Base-by-base conservation (phyloP, 345 rosid species). In the Syzygium oleosum region DNA sequence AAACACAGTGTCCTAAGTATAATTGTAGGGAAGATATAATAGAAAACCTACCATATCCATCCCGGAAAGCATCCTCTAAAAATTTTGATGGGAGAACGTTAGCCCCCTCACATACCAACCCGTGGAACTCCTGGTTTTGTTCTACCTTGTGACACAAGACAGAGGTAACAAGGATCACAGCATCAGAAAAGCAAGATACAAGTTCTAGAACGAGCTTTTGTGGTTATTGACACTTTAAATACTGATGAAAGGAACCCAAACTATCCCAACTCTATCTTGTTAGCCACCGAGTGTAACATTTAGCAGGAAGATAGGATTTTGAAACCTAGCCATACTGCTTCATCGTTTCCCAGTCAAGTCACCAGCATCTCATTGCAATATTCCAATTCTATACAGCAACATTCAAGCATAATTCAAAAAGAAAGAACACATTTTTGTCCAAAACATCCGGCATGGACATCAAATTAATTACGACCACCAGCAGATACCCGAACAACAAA, bases 101-200 rank as follows among this genome's bases (percentile, higher is more conserved):
- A 54, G 99, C 99, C 86, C 98, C 98, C 91, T 98, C 99, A 87
- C 98, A 98, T 52, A 96, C 97, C 89, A 97, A 89, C 88, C 99
- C 96, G 86, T 90, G 95, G 87, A 97, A 96, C 91, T 94, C 99
- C 90, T 97, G 98, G 91, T 98, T 98, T 90, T 97, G 99, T 91
- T 97, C 99, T 91, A 96, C 98, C 99, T 98, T 95, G 89, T 91
- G 93, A 90, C 95, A 91, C 91, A 92, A 93, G 90, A 94, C 89
- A 93, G 87, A 78, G 84, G 89, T 63, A 87, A 86, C 68, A 86
- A 53, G 85, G 53, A 89, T 84, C 61, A 73, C 34, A 38, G 65
- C 85, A 85, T 52, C 5, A 56, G 80, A 27, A 55, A 88, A 43
- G 63, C 85, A 79, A 58, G 17, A 65, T 41, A 87, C n/a, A 52